These are phyloP conservation scores for Mitragyna speciosa DNA, from an alignment of 257 asterid genomes.

Conservation along the genomic window DNA sequence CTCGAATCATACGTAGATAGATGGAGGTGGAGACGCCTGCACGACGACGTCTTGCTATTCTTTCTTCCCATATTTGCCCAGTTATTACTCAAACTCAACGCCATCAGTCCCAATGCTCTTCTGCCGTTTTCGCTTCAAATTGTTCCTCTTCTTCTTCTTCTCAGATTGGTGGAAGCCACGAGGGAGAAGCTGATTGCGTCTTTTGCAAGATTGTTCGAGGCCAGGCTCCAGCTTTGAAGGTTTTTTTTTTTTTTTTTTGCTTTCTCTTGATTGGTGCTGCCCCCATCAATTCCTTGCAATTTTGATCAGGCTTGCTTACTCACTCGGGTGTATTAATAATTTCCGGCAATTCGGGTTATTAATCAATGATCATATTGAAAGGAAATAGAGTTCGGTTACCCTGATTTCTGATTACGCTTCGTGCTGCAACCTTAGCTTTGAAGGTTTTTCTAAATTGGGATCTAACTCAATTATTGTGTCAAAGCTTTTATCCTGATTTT, in stretches of 20 bases:
- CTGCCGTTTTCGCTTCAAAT: slow-evolving; percentile 31
- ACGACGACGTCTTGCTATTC: slow-evolving; percentile 70
- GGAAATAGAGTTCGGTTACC: neutral
- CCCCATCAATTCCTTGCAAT: neutral
- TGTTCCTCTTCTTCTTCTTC: slow-evolving; percentile 33
- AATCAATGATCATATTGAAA: neutral
- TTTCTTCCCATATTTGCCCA: slow-evolving; percentile 65
- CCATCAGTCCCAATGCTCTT: slow-evolving; percentile 15
- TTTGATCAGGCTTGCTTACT: neutral
- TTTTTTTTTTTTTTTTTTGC: neutral
- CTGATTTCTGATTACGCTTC: neutral
- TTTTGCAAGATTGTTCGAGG: slow-evolving; percentile 78
- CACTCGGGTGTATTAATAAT: neutral
- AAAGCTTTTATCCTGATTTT: neutral
- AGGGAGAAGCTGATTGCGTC: slow-evolving; percentile 40
- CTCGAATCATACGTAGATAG: neutral
- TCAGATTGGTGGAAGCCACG: slow-evolving; percentile 24
- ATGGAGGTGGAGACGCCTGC: slow-evolving; percentile 43
- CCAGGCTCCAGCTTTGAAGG: slow-evolving; percentile 78
- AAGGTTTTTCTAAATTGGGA: neutral
- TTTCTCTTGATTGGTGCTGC: neutral
- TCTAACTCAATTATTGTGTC: neutral
- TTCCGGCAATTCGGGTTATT: neutral
- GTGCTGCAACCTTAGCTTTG: neutral
- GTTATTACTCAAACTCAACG: slow-evolving; percentile 4